These are phyloP conservation scores for Tilletia walkeri DNA, from an alignment of 1,284 basidiomycete genomes.

Conservation along the genomic window DNA sequence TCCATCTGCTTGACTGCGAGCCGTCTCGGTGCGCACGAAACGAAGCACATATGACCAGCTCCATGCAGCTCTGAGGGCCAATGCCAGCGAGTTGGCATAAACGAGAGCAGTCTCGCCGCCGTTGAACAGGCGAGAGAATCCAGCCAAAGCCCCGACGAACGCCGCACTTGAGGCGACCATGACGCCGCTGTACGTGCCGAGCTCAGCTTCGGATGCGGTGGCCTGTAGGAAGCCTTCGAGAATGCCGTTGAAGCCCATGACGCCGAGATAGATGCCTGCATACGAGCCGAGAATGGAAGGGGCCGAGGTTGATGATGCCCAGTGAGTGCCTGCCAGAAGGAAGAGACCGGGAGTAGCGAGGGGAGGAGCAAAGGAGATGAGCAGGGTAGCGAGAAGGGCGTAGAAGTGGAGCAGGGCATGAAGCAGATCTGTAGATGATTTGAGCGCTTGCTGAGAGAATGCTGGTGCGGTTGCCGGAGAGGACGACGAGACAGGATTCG, in stretches of 20 bases:
- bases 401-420: conserved; percentile 35
- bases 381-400: conserved; percentile 30
- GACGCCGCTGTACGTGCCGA: conserved; percentile 36
- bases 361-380: conserved; percentile 42
- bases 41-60: conserved; percentile 15
- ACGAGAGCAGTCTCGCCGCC: conserved; percentile 8
- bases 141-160: conserved; percentile 32
- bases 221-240: conserved; percentile 51
- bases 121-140: background rate
- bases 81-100: conserved; percentile 11
- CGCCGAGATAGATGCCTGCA: conserved; percentile 41
- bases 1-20: background rate
- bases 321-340: conserved; percentile 44
- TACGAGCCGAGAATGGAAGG: conserved; percentile 43
- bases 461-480: background rate
- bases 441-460: background rate
- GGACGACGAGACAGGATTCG: background rate
- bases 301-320: conserved; percentile 40
- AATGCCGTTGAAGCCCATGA: conserved; percentile 52
- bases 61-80: background rate
- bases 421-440: conserved; percentile 26
- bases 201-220: conserved; percentile 28
- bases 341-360: conserved; percentile 37
- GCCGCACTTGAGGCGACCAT: conserved; percentile 35
- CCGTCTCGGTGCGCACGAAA: background rate